A percentile compares a stretch with the other conserved stretches of the same genome.
Evolutionary conservation across 352 stramenopile species (phyloP).

Genomic region (Peronospora destructor): DNA sequence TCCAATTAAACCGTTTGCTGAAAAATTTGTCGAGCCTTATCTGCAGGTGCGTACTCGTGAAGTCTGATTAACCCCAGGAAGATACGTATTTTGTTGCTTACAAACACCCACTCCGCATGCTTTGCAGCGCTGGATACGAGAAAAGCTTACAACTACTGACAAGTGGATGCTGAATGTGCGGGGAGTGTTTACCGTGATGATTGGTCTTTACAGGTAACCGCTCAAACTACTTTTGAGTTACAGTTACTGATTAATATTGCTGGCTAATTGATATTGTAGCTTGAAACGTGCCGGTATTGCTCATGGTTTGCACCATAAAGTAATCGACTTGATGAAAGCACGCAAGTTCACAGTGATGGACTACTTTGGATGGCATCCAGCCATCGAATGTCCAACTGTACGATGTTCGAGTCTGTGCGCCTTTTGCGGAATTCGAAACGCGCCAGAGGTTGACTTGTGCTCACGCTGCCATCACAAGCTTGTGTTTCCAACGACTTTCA

Average conservation of each 20-base stretch:
- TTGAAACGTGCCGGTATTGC: constrained; percentile 58
- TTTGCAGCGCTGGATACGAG: constrained; percentile 60
- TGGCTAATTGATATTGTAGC: constrained; percentile 17
- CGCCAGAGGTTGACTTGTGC: constrained; percentile 51
- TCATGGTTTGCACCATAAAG: constrained; percentile 45
- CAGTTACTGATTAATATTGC: constrained; percentile 1
- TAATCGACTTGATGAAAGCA: constrained; percentile 45
- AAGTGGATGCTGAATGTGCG: constrained; percentile 55
- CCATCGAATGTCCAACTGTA: constrained; percentile 62
- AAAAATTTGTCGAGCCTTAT: constrained; percentile 66
- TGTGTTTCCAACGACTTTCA: constrained; percentile 66
- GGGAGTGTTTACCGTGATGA: constrained; percentile 72
- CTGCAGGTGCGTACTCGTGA: constrained; percentile 32
- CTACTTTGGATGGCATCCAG: constrained; percentile 75
- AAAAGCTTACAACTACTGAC: constrained; percentile 45
- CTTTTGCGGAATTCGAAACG: constrained; percentile 68
- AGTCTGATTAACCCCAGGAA: neutral
- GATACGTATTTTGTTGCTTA: constrained; percentile 1
- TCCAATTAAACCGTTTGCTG: constrained; percentile 74
- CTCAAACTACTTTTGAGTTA: neutral
- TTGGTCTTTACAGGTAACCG: constrained; percentile 65
- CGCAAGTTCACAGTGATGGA: constrained; percentile 69
- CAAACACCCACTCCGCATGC: constrained; percentile 1
- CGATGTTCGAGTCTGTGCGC: constrained; percentile 67
- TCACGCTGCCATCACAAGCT: constrained; percentile 49